These are phyloP conservation scores for Penicillium sp. DNA, from an alignment of 2,329 filamentous ascomycete genomes.

Conservation along the genomic window DNA sequence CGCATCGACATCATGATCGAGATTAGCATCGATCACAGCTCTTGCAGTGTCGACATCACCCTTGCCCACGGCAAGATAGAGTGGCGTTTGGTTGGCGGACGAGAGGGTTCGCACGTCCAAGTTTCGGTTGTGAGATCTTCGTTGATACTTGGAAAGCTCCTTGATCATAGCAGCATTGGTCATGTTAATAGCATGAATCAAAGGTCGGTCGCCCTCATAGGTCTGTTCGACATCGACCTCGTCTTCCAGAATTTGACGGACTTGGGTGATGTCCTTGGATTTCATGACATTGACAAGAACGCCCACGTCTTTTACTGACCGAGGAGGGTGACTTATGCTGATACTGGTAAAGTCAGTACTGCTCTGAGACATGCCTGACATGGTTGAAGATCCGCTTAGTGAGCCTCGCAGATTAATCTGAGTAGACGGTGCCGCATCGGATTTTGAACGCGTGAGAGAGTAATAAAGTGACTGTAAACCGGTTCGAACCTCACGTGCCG, in stretches of 20 bases:
- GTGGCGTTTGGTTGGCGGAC: not conserved
- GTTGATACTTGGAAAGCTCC: not conserved
- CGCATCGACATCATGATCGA: not conserved
- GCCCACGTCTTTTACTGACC: not conserved
- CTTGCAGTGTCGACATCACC: not conserved
- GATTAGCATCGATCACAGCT: not conserved
- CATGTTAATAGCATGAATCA: not conserved
- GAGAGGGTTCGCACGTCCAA: constrained; percentile 1
- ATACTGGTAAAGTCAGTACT: not conserved
- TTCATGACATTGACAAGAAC: not conserved
- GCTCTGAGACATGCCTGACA: not conserved
- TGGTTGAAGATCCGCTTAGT: not conserved
- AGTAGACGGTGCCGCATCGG: not conserved
- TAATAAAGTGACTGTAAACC: not conserved
- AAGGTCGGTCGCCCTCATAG: not conserved
- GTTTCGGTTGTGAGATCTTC: not conserved
- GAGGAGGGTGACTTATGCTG: too few species aligned
- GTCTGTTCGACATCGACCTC: not conserved
- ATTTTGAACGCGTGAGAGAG: not conserved
- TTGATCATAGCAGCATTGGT: not conserved
- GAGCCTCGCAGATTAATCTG: not conserved
- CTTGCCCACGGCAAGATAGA: not conserved
- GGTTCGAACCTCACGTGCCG: not conserved
- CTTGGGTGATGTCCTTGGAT: not conserved
- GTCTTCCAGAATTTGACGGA: not conserved